Evolutionary conservation across 768 basidiomycete species (phyloP).

Genomic region (Phylloporus rhodoxanthus): DNA sequence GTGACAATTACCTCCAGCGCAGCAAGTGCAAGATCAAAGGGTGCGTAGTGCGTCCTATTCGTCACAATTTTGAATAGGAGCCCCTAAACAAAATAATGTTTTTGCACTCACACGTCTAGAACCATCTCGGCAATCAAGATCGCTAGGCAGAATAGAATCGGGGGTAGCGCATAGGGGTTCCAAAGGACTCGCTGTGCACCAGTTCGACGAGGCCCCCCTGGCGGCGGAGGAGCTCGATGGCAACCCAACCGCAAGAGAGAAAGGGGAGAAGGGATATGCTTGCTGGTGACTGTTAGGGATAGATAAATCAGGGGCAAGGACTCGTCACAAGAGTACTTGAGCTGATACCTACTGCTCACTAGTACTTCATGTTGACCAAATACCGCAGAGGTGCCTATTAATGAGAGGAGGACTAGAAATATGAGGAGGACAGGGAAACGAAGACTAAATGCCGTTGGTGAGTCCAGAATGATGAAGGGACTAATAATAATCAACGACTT

Average conservation of each 20-base stretch:
- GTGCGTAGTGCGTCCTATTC: slow-evolving; percentile 46
- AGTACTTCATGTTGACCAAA: slow-evolving; percentile 64
- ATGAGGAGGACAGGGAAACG: slow-evolving; percentile 60
- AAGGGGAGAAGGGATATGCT: slow-evolving; percentile 51
- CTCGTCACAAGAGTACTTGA: background rate
- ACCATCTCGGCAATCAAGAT: slow-evolving; percentile 50
- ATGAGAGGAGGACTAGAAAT: slow-evolving; percentile 49
- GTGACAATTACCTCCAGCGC: slow-evolving; percentile 70
- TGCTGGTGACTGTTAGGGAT: slow-evolving; percentile 47
- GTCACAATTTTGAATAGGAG: background rate
- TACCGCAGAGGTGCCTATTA: slow-evolving; percentile 49
- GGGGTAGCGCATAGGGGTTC: slow-evolving; percentile 72
- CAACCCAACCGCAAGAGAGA: slow-evolving; percentile 37
- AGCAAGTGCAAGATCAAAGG: slow-evolving; percentile 83
- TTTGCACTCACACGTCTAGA: slow-evolving; percentile 51
- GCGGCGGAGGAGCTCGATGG: slow-evolving; percentile 3
- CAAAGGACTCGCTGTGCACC: slow-evolving; percentile 38
- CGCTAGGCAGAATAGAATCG: slow-evolving; percentile 50
- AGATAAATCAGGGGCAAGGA: slow-evolving; percentile 3
- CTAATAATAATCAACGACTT: slow-evolving; percentile 13
- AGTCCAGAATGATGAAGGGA: background rate
- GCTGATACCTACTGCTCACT: slow-evolving; percentile 47
- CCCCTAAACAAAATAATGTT: background rate
- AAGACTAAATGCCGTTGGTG: slow-evolving; percentile 41
- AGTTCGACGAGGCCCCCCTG: slow-evolving; percentile 6